Conservation (phyloP, 495 filamentous ascomycete species). For the Neurospora tetrasperma region DNA sequence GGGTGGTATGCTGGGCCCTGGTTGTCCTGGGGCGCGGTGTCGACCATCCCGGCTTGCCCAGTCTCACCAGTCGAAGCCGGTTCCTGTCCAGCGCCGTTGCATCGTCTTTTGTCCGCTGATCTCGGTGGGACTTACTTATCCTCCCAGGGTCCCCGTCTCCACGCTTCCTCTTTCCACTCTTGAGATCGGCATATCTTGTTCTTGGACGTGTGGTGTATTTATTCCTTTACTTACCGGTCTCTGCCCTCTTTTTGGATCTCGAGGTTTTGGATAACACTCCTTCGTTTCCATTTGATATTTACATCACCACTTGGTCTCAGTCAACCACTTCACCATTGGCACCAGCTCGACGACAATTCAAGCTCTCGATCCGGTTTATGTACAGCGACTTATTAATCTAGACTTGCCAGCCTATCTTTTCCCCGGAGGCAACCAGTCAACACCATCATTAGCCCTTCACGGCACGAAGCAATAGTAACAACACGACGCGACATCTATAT, state of each 20-base stretch:
- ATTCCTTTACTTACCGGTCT: slow-evolving; percentile 41
- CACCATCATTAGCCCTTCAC: slow-evolving; percentile 43
- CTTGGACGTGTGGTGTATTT: slow-evolving; percentile 38
- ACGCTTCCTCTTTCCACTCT: slow-evolving; percentile 30
- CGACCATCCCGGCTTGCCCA: slow-evolving; percentile 8
- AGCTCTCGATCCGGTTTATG: slow-evolving; percentile 24
- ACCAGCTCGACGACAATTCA: slow-evolving; percentile 8
- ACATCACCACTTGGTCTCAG: slow-evolving; percentile 11
- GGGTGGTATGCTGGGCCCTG: slow-evolving; percentile 7
- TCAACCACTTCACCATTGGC: slow-evolving; percentile 2
- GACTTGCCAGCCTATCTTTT: slow-evolving; percentile 41
- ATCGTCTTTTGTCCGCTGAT: slow-evolving; percentile 31
- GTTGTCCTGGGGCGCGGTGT: slow-evolving; percentile 6
- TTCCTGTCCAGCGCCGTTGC: slow-evolving; percentile 26
- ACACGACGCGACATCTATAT: slow-evolving; percentile 30
- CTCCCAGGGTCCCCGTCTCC: slow-evolving; percentile 36
- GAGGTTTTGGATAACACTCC: slow-evolving; percentile 35
- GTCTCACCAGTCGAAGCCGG: slow-evolving; percentile 15
- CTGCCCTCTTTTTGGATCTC: slow-evolving; percentile 35
- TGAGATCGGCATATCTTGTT: slow-evolving; percentile 41
- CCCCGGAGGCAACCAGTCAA: slow-evolving; percentile 28
- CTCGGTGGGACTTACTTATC: slow-evolving; percentile 38
- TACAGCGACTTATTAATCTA: slow-evolving; percentile 32
- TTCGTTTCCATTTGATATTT: slow-evolving; percentile 34
- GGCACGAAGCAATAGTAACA: slow-evolving; percentile 18